These are phyloP conservation scores for Heterobasidion occidentale DNA, from an alignment of 1,284 basidiomycete genomes.

Conservation along the genomic window DNA sequence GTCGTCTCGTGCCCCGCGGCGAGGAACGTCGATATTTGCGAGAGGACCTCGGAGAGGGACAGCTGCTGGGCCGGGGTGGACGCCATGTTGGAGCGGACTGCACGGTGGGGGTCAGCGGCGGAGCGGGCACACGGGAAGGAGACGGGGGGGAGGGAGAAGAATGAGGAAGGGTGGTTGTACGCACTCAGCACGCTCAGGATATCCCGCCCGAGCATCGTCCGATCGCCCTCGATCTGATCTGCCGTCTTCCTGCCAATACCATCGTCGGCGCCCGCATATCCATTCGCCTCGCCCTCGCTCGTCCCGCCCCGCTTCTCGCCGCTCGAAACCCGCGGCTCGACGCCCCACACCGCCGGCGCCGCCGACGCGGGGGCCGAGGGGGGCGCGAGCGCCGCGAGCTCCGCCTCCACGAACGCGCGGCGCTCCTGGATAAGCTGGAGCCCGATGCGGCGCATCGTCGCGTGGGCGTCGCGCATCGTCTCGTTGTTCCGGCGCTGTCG, in stretches of 20 bases:
- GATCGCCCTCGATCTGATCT: not conserved
- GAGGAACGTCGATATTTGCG: slow-evolving; percentile 75
- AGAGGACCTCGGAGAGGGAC: slow-evolving; percentile 58
- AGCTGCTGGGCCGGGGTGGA: slow-evolving; percentile 43
- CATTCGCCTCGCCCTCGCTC: no score
- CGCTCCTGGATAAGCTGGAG: slow-evolving; percentile 45
- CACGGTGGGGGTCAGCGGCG: not conserved
- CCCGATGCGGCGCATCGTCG: slow-evolving; percentile 48
- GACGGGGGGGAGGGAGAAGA: not conserved
- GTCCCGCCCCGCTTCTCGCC: not conserved
- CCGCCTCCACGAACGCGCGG: slow-evolving; percentile 19
- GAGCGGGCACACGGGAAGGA: not conserved
- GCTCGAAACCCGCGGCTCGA: not conserved
- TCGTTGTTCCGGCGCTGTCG: slow-evolving; percentile 31
- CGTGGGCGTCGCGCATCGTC: slow-evolving; percentile 33
- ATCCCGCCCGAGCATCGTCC: slow-evolving; percentile 24
- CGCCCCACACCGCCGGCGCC: no score
- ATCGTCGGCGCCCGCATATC: not conserved
- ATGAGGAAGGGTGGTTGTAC: slow-evolving; percentile 12
- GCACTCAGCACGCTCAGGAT: slow-evolving; percentile 48
- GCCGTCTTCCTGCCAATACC: not conserved
- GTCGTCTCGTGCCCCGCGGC: slow-evolving; percentile 61
- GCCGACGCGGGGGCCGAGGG: no score
- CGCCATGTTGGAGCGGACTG: slow-evolving; percentile 56
- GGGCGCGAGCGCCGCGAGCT: not conserved